These are phyloP conservation scores for Naganishia liquefaciens DNA, from an alignment of 1,284 basidiomycete genomes.

Conservation along the genomic window DNA sequence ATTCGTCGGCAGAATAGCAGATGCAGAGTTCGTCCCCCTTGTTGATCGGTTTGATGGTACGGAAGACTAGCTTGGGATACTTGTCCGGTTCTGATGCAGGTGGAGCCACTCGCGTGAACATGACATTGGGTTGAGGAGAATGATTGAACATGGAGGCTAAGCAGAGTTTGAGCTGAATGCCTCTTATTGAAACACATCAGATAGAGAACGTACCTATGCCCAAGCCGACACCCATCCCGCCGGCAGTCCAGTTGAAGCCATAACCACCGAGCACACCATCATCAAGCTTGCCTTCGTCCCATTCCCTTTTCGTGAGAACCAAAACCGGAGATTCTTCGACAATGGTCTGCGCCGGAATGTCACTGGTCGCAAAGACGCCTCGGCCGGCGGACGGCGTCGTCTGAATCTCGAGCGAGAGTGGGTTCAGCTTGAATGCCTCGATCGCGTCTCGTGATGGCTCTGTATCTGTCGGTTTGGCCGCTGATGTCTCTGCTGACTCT, in stretches of 20 bases:
- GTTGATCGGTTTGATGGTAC: conserved; percentile 40
- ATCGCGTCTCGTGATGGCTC: not conserved
- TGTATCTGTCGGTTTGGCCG: not conserved
- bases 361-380: conserved; percentile 57
- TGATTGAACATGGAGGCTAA: conserved; percentile 55
- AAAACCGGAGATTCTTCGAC: conserved; percentile 87
- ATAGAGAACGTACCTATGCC: conserved; percentile 67
- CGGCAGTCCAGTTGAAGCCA: conserved; percentile 76
- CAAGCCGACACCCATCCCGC: conserved; percentile 80
- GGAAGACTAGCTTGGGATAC: conserved; percentile 43
- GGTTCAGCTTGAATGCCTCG: conserved; percentile 43
- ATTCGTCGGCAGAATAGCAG: conserved; percentile 51
- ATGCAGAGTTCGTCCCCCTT: conserved; percentile 50
- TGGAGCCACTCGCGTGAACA: conserved; percentile 38
- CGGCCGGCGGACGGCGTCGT: conserved; percentile 44
- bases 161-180: not conserved
- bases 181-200: not conserved
- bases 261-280: conserved; percentile 79
- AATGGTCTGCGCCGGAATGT: conserved; percentile 63
- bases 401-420: conserved; percentile 44
- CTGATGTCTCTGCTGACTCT: not conserved
- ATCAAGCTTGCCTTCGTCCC: conserved; percentile 61
- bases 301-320: conserved; percentile 71
- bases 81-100: conserved; percentile 36
- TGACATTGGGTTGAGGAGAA: conserved; percentile 52